Evolutionary conservation across 2,329 filamentous ascomycete genomes (phyloP).

Genomic region (Didymosphaeria variabile): DNA sequence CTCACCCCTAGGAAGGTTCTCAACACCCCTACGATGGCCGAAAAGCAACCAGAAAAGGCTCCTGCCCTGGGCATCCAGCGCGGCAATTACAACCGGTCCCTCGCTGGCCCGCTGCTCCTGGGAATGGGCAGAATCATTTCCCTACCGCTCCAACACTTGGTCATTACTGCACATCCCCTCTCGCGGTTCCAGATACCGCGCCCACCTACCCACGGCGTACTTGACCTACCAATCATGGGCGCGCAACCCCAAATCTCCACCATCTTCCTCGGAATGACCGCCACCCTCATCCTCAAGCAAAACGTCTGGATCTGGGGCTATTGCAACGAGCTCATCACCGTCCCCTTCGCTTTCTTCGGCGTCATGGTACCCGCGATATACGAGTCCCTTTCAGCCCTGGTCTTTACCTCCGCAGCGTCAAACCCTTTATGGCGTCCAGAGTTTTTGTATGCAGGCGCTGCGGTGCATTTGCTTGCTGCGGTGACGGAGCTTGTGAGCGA

Average conservation of each 20-base stretch:
- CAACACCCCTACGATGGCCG: not conserved
- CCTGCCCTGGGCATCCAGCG: constrained; percentile 6
- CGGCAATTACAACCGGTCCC: constrained; percentile 7
- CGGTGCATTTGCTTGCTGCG: constrained; percentile 5
- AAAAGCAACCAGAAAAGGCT: not conserved
- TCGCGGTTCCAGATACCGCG: constrained; percentile 2
- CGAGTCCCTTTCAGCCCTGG: not conserved
- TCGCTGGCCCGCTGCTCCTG: constrained; percentile 11
- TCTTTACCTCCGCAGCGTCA: not conserved
- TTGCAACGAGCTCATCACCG: constrained; percentile 9
- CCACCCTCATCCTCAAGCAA: constrained; percentile 9
- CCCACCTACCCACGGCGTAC: not conserved
- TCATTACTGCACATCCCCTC: constrained; percentile 12
- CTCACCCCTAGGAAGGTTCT: not conserved
- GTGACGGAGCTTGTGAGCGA: constrained; percentile 2
- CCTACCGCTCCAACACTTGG: constrained; percentile 4
- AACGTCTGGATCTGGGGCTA: constrained; percentile 12
- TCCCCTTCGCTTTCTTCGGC: constrained; percentile 11
- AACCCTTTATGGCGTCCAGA: constrained; percentile 1
- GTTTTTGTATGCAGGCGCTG: constrained; percentile 6
- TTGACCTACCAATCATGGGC: not conserved
- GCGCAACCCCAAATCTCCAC: constrained; percentile 5
- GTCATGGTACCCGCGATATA: not conserved
- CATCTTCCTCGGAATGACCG: constrained; percentile 12
- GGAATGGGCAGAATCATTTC: not conserved